Percentiles rank a stretch among this genome's conserved stretches.
These are phyloP conservation scores for Blastocystis sp. DNA, from an alignment of 352 stramenopile species.

Conservation along the genomic window DNA sequence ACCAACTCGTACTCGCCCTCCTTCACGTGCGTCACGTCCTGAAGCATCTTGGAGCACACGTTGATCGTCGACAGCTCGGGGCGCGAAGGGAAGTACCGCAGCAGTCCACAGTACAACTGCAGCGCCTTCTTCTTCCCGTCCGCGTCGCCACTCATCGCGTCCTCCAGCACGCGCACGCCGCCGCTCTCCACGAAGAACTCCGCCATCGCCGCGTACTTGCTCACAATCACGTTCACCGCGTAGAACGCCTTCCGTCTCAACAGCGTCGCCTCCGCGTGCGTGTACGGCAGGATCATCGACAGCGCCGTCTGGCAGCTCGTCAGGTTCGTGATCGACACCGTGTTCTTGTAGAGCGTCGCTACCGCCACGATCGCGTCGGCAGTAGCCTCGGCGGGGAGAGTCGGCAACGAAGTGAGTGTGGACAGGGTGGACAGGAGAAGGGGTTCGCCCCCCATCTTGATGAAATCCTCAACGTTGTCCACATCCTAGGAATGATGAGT, in stretches of 20 bases:
- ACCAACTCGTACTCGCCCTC: neutral
- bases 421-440: neutral
- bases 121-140: constrained; percentile 36
- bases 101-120: constrained; percentile 12
- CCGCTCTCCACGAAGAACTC: neutral
- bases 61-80: constrained; percentile 36
- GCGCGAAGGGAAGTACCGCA: neutral
- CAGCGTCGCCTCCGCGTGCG: neutral
- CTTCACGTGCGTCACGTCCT: constrained; percentile 10
- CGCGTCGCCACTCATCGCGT: neutral
- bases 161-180: constrained; percentile 11
- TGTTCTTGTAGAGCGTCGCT: constrained; percentile 54
- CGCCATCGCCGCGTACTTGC: neutral
- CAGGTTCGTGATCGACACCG: constrained; percentile 4
- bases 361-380: neutral
- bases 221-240: constrained; percentile 15
- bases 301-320: neutral
- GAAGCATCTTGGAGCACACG: constrained; percentile 32
- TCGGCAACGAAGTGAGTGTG: neutral
- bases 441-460: constrained; percentile 19
- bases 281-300: neutral
- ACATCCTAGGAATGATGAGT: constrained; percentile 18
- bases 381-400: neutral
- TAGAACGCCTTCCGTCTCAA: constrained; percentile 17
- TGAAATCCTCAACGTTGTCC: constrained; percentile 50